phyloP scores from a whole-genome alignment of 2,329 filamentous ascomycete species.

The Knufia petricola region DNA sequence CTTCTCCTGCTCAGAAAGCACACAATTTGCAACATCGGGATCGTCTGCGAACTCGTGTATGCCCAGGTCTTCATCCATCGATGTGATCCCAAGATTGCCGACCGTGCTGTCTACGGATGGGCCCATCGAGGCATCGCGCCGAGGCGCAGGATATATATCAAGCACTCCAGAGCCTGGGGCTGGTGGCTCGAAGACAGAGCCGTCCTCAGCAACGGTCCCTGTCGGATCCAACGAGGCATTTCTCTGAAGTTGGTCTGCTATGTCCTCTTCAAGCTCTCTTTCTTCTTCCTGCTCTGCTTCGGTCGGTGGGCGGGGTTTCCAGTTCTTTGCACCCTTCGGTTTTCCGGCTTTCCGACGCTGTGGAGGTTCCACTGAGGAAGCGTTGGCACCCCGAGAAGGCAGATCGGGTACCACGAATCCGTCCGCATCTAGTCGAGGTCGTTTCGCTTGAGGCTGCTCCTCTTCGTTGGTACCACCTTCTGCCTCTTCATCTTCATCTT shows the following conservation, averaged over 20 bases:
- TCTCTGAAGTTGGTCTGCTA: conserved; percentile 52
- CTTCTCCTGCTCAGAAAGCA: conserved; percentile 63
- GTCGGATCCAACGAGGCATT: conserved; percentile 15
- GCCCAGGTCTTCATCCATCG: conserved; percentile 9
- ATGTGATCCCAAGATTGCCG: conserved; percentile 18
- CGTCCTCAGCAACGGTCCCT: neutral
- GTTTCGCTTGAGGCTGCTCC: conserved; percentile 22
- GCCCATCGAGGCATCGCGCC: conserved; percentile 5
- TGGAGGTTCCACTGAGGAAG: neutral
- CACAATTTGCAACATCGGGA: conserved; percentile 71
- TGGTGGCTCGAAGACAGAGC: neutral
- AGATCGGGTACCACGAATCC: conserved; percentile 55
- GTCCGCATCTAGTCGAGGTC: conserved; percentile 50
- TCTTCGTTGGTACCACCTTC: conserved; percentile 34
- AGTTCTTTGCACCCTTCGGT: conserved; percentile 26
- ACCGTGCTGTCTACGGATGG: conserved; percentile 16
- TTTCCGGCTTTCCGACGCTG: conserved; percentile 18
- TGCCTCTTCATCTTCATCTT: conserved; percentile 37
- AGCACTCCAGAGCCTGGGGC: conserved; percentile 2
- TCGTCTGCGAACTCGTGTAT: conserved; percentile 77
- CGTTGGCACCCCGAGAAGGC: conserved; percentile 15
- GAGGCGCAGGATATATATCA: conserved; percentile 3
- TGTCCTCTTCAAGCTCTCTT: conserved; percentile 56
- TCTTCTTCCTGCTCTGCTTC: conserved; percentile 52
- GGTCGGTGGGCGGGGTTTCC: conserved; percentile 42